phyloP scores from a whole-genome alignment of 2,329 filamentous ascomycete species.

The Paramyrothecium sp. region DNA sequence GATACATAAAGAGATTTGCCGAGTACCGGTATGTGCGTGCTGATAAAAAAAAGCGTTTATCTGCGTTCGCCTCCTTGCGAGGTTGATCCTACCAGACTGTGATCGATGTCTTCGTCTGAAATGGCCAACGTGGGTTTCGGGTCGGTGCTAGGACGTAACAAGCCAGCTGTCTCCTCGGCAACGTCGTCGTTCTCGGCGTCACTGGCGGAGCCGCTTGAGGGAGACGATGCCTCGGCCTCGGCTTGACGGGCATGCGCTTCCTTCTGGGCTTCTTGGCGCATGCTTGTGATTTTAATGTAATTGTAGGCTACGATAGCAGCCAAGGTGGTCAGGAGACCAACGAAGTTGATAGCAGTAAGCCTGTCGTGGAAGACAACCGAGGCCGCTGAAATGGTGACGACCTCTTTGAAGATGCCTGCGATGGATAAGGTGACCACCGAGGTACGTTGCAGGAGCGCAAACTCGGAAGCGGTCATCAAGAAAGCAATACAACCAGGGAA shows the following conservation, averaged over 20 bases:
- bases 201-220: constrained; percentile 35
- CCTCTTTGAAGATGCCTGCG: constrained; percentile 98
- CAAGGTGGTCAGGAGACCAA: constrained; percentile 86
- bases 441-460: constrained; percentile 90
- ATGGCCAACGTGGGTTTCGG: constrained; percentile 34
- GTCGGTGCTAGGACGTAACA: constrained; percentile 40
- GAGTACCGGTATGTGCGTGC: no score
- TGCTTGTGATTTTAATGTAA: constrained; percentile 87
- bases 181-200: constrained; percentile 41
- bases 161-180: constrained; percentile 42
- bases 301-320: constrained; percentile 87
- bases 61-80: not conserved
- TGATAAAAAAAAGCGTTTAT: not conserved
- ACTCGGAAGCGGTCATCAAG: constrained; percentile 94
- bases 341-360: constrained; percentile 82
- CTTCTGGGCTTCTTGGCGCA: constrained; percentile 72
- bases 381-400: constrained; percentile 89
- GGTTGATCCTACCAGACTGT: constrained; percentile 25
- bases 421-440: constrained; percentile 95
- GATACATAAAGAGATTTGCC: no score
- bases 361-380: constrained; percentile 85
- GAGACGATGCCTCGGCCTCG: constrained; percentile 27
- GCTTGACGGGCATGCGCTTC: constrained; percentile 44
- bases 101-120: constrained; percentile 38
- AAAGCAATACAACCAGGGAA: constrained; percentile 93